Evolutionary conservation across 2,329 filamentous ascomycete species (phyloP).

Genomic region (Aspergillus phoenicis): DNA sequence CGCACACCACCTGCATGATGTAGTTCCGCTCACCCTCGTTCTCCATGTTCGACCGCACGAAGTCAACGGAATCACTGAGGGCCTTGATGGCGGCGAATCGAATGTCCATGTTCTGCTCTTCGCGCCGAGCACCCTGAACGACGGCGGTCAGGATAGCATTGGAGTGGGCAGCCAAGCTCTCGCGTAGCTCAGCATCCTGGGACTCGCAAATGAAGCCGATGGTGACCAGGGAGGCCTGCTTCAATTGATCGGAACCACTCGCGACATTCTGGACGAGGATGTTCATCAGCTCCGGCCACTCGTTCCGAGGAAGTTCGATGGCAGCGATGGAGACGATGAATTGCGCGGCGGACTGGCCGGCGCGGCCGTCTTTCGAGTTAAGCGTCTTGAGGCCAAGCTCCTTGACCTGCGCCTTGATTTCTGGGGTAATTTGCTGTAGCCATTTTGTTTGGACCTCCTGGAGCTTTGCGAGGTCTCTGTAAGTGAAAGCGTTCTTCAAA

Average conservation of each 20-base stretch:
- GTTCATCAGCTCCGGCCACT: conserved; percentile 92
- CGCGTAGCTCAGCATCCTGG: conserved; percentile 82
- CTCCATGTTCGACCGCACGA: conserved; percentile 97
- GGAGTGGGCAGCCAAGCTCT: conserved; percentile 80
- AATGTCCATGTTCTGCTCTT: conserved; percentile 89
- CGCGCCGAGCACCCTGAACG: conserved; percentile 94
- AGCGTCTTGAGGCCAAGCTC: conserved; percentile 86
- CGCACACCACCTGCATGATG: conserved; percentile 99
- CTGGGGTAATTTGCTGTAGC: conserved; percentile 77
- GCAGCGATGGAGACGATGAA: conserved; percentile 93
- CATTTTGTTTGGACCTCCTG: conserved; percentile 92
- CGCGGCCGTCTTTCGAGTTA: conserved; percentile 74
- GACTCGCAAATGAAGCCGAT: conserved; percentile 99
- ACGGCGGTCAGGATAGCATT: conserved; percentile 98
- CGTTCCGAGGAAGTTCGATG: conserved; percentile 88
- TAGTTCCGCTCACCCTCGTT: conserved; percentile 99
- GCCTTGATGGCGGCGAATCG: conserved; percentile 90
- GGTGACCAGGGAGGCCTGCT: conserved; percentile 91
- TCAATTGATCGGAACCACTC: conserved; percentile 80
- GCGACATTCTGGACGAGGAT: conserved; percentile 90
- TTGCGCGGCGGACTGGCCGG: conserved; percentile 87
- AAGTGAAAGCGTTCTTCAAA: conserved; percentile 96
- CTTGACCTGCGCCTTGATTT: conserved; percentile 87
- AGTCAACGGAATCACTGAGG: conserved; percentile 93
- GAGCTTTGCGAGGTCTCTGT: conserved; percentile 83